These are phyloP conservation scores for Sugiyamaella floridensis DNA, from an alignment of 805 yeast genomes.

Conservation along the genomic window DNA sequence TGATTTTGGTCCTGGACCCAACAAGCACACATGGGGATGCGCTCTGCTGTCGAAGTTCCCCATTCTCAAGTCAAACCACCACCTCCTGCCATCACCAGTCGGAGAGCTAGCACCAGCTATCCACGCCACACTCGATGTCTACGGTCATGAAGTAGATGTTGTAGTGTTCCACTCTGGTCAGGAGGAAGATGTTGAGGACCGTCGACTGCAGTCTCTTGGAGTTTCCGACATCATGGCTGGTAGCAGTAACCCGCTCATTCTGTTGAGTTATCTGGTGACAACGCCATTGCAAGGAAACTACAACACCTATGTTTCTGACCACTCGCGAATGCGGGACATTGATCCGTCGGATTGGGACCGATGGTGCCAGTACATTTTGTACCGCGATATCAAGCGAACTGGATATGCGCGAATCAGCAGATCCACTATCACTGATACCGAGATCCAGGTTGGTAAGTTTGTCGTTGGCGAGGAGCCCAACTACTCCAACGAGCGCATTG, in stretches of 20 bases:
- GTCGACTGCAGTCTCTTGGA: slow-evolving; percentile 75
- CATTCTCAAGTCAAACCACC: slow-evolving; percentile 81
- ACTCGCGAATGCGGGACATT: slow-evolving; percentile 84
- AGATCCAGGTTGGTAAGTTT: slow-evolving; percentile 91
- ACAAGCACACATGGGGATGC: slow-evolving; percentile 97
- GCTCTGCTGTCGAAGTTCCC: slow-evolving; percentile 92
- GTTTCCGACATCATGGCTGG: slow-evolving; percentile 75
- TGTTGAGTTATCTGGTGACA: slow-evolving; percentile 86
- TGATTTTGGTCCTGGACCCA: slow-evolving; percentile 97
- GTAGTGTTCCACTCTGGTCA: slow-evolving; percentile 98
- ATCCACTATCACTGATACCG: slow-evolving; percentile 93
- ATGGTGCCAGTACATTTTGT: slow-evolving; percentile 96
- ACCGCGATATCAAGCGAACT: slow-evolving; percentile 74
- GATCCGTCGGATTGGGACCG: slow-evolving; percentile 93
- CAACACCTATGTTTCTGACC: slow-evolving; percentile 79
- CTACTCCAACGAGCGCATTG: slow-evolving; percentile 51
- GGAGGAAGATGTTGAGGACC: slow-evolving; percentile 93
- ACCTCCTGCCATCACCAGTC: slow-evolving; percentile 89
- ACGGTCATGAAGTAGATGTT: slow-evolving; percentile 80
- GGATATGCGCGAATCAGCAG: slow-evolving; percentile 94
- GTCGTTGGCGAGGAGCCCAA: slow-evolving; percentile 42
- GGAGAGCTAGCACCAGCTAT: slow-evolving; percentile 98
- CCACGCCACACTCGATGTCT: slow-evolving; percentile 88
- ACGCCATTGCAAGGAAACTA: slow-evolving; percentile 84
- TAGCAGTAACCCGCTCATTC: slow-evolving; percentile 69